Percentiles rank a stretch among this genome's conserved stretches.
Evolutionary conservation across 2,329 filamentous ascomycete genomes (phyloP).

Genomic region (Ceratocystis colombiana): DNA sequence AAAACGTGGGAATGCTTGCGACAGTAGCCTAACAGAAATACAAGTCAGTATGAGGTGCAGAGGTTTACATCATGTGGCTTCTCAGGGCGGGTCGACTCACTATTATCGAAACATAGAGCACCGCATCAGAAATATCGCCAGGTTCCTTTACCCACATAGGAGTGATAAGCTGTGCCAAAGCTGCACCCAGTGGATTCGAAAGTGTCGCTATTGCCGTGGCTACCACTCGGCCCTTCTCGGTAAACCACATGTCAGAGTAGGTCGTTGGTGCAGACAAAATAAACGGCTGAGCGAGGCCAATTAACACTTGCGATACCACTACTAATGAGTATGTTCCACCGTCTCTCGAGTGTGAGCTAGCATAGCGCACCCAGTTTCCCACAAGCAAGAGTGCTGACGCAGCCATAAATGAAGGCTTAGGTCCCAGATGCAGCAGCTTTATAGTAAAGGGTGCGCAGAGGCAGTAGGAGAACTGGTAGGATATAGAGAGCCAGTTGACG

Average conservation of each 20-base stretch:
- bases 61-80: neutral
- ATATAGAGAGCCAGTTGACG: conserved; percentile 89
- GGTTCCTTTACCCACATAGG: conserved; percentile 61
- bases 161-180: conserved; percentile 75
- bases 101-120: conserved; percentile 76
- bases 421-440: conserved; percentile 67
- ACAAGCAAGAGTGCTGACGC: conserved; percentile 63
- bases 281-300: conserved; percentile 83
- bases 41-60: neutral
- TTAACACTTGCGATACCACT: conserved; percentile 86
- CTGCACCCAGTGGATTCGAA: conserved; percentile 83
- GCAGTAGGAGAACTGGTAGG: conserved; percentile 76
- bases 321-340: conserved; percentile 61
- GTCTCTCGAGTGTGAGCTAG: conserved; percentile 45
- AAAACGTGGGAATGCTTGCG: conserved; percentile 63
- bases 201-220: conserved; percentile 78
- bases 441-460: conserved; percentile 62
- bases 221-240: conserved; percentile 59
- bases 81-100: conserved; percentile 39
- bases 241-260: conserved; percentile 94
- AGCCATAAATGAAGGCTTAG: conserved; percentile 64
- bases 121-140: conserved; percentile 63
- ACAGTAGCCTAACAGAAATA: conserved; percentile 44
- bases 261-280: conserved; percentile 79
- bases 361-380: conserved; percentile 89